Percentiles rank a stretch among this genome's conserved stretches.
These are phyloP conservation scores for Mortierella hygrophila DNA, from an alignment of 192 early-diverging fungal species.

Conservation along the genomic window DNA sequence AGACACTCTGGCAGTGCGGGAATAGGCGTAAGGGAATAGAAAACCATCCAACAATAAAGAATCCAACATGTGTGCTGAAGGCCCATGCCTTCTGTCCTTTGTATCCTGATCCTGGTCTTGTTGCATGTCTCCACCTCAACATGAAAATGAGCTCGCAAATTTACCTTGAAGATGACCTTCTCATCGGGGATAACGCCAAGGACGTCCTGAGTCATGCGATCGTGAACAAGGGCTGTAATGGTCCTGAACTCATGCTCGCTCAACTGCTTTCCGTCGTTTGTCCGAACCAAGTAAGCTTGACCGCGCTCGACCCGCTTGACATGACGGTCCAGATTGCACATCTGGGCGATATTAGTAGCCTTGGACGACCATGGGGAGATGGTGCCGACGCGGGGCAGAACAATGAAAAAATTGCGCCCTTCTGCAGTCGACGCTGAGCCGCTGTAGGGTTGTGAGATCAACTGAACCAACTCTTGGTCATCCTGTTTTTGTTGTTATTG, in stretches of 20 bases:
- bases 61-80: not conserved
- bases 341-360: slow-evolving; percentile 96
- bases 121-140: not conserved
- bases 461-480: slow-evolving; percentile 35
- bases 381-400: slow-evolving; percentile 93
- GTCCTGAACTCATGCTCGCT: slow-evolving; percentile 62
- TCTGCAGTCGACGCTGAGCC: slow-evolving; percentile 9
- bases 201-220: slow-evolving; percentile 96
- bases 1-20: not conserved
- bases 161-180: slow-evolving; percentile 75
- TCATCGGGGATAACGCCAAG: slow-evolving; percentile 73
- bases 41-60: not conserved
- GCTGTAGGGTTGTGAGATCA: slow-evolving; percentile 12
- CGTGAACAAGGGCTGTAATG: slow-evolving; percentile 75
- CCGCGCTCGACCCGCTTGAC: slow-evolving; percentile 94
- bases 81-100: not conserved
- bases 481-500: slow-evolving; percentile 39
- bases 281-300: slow-evolving; percentile 75
- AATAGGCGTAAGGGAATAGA: not conserved
- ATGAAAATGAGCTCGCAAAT: not conserved
- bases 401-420: slow-evolving; percentile 69
- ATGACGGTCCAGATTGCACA: slow-evolving; percentile 82
- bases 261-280: slow-evolving; percentile 43
- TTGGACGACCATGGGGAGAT: slow-evolving; percentile 99
- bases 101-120: not conserved